Evolutionary conservation across 1,284 basidiomycete genomes (phyloP).

Genomic region (Lentinula novae-zelandiae): DNA sequence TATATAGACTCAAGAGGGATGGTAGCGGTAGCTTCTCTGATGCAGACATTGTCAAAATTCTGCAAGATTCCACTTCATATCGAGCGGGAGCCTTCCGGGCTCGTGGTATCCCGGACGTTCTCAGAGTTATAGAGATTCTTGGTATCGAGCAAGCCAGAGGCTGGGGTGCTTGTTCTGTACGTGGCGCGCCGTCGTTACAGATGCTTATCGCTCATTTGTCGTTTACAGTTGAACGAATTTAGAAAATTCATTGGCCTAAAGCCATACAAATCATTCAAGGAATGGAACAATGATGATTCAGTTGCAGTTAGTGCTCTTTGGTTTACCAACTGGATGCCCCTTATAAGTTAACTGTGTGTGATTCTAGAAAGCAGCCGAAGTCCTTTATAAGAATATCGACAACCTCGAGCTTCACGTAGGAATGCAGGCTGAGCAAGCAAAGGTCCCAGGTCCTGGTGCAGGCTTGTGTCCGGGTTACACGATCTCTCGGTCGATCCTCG

Average conservation of each 20-base stretch:
- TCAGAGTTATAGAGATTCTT: constrained; percentile 72
- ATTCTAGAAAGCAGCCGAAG: constrained; percentile 55
- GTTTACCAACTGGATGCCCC: not conserved
- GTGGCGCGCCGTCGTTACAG: constrained; percentile 16
- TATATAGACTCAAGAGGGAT: constrained; percentile 46
- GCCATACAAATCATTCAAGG: constrained; percentile 58
- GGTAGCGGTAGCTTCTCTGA: constrained; percentile 63
- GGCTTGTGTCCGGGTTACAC: constrained; percentile 87
- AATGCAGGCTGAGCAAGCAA: constrained; percentile 76
- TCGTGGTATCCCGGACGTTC: constrained; percentile 64
- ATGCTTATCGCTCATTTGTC: not conserved
- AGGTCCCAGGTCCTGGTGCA: constrained; percentile 67
- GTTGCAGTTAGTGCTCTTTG: constrained; percentile 46
- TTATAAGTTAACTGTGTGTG: constrained; percentile 13
- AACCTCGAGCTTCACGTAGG: constrained; percentile 77
- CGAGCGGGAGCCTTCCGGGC: constrained; percentile 73
- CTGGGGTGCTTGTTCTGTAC: constrained; percentile 75
- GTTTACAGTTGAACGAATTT: constrained; percentile 44
- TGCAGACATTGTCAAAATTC: constrained; percentile 58
- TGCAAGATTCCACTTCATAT: constrained; percentile 64
- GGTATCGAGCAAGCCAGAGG: constrained; percentile 65
- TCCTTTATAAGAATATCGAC: constrained; percentile 72
- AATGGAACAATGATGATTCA: constrained; percentile 73
- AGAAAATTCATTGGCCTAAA: constrained; percentile 44
- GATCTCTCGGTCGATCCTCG: constrained; percentile 79